Percentiles rank a stretch among this genome's conserved stretches.
phyloP scores from a whole-genome alignment of 2,329 filamentous ascomycete genomes.

The Cadophora luteo-olivacea region DNA sequence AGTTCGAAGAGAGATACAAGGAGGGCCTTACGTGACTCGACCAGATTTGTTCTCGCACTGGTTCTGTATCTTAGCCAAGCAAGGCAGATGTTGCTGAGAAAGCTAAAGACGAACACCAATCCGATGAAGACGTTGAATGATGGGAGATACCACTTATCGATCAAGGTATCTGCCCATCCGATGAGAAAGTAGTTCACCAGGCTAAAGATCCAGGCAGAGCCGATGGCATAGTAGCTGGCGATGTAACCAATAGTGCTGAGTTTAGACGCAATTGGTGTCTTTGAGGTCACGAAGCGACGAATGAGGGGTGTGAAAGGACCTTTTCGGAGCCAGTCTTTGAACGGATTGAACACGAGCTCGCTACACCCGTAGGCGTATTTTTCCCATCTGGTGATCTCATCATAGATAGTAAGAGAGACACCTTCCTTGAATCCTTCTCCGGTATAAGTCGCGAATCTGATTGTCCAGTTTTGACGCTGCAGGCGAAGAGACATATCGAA shows the following conservation, averaged over 20 bases:
- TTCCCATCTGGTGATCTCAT: neutral
- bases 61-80: neutral
- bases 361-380: neutral
- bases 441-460: neutral
- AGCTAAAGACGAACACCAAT: neutral
- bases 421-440: neutral
- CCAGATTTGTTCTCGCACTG: neutral
- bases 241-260: neutral
- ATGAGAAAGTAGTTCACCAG: neutral
- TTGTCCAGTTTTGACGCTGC: neutral
- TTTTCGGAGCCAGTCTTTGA: neutral
- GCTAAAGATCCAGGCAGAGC: neutral
- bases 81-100: neutral
- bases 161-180: neutral
- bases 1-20: neutral
- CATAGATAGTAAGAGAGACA: neutral
- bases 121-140: neutral
- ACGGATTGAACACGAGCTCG: neutral
- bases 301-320: neutral
- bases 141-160: neutral
- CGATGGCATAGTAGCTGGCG: neutral
- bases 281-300: neutral
- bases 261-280: neutral
- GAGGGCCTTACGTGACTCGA: neutral
- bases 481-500: neutral